phyloP scores from a whole-genome alignment of 441 rosid genomes.

The Brassica hybrid region DNA sequence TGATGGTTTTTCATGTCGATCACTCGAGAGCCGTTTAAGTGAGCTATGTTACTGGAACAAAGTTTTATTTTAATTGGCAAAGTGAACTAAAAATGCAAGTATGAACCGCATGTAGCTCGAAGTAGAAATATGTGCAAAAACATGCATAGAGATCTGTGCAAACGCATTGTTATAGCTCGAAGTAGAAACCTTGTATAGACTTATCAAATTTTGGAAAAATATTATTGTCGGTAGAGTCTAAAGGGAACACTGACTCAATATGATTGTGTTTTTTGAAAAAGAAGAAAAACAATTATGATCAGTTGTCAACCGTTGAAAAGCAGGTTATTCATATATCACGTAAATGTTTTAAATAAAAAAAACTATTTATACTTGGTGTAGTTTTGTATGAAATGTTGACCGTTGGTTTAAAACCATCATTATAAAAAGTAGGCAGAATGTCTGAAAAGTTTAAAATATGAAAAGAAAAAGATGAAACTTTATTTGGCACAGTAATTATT shows the following conservation, averaged over 20 bases:
- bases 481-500: not conserved
- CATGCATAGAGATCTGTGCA: slow-evolving; percentile 26
- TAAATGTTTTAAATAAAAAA: too few relatives aligned
- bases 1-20: slow-evolving; percentile 22
- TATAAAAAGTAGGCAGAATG: too few relatives aligned
- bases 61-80: not conserved
- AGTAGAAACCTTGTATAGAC: slow-evolving; percentile 36
- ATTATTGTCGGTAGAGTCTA: not conserved
- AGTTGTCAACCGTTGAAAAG: slow-evolving; percentile 8
- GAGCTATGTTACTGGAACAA: not conserved
- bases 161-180: slow-evolving; percentile 26
- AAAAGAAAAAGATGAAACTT: too few relatives aligned
- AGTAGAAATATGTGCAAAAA: slow-evolving; percentile 26
- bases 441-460: too few relatives aligned
- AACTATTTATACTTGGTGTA: too few relatives aligned
- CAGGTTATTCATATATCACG: not conserved
- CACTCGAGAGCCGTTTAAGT: slow-evolving; percentile 1
- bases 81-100: not conserved
- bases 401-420: too few relatives aligned
- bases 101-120: slow-evolving; percentile 9
- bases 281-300: not conserved
- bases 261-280: slow-evolving; percentile 23
- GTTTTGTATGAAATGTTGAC: too few relatives aligned
- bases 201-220: not conserved
- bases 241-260: not conserved